phyloP scores from a whole-genome alignment of 2,329 filamentous ascomycete genomes.

The Fusarium sp. region DNA sequence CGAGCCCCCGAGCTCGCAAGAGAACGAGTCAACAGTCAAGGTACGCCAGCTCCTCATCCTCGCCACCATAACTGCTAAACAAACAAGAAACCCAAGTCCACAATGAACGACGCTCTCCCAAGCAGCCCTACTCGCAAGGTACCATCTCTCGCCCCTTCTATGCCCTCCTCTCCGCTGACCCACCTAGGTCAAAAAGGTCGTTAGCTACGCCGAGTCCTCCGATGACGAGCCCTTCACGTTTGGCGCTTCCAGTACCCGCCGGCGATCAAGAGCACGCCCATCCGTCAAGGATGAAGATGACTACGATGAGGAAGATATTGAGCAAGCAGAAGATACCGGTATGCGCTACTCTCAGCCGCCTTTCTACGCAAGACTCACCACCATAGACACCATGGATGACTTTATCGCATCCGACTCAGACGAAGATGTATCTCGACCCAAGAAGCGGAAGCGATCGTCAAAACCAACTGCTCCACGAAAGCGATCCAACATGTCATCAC shows the following conservation, averaged over 20 bases:
- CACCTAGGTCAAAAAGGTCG: slow-evolving; percentile 62
- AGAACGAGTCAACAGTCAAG: slow-evolving; percentile 59
- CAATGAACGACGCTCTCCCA: slow-evolving; percentile 30
- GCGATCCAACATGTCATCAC: slow-evolving; percentile 66
- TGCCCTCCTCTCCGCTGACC: slow-evolving; percentile 1
- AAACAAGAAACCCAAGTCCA: slow-evolving; percentile 53
- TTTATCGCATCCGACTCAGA: slow-evolving; percentile 91
- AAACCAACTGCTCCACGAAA: slow-evolving; percentile 70
- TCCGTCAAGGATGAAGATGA: slow-evolving; percentile 77
- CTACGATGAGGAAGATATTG: slow-evolving; percentile 75
- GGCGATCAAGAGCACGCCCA: slow-evolving; percentile 62
- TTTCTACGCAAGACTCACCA: slow-evolving; percentile 5
- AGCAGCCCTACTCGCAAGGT: slow-evolving; percentile 88
- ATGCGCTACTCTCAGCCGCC: slow-evolving; percentile 6
- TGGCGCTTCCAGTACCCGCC: slow-evolving; percentile 53
- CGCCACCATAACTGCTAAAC: slow-evolving; percentile 49
- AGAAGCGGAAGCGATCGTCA: slow-evolving; percentile 80
- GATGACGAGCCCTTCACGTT: slow-evolving; percentile 77
- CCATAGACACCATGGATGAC: slow-evolving; percentile 78
- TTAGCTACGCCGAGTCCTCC: slow-evolving; percentile 89
- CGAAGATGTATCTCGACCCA: slow-evolving; percentile 65
- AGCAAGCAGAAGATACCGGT: slow-evolving; percentile 72
- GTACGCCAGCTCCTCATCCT: slow-evolving; percentile 14
- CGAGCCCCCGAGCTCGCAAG: slow-evolving; percentile 75
- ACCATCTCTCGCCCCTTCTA: slow-evolving; percentile 27